Evolutionary conservation across 2,329 filamentous ascomycete genomes (phyloP), one percentile per base, ranked within the genome.

Genomic region (Botrytis aclada): DNA sequence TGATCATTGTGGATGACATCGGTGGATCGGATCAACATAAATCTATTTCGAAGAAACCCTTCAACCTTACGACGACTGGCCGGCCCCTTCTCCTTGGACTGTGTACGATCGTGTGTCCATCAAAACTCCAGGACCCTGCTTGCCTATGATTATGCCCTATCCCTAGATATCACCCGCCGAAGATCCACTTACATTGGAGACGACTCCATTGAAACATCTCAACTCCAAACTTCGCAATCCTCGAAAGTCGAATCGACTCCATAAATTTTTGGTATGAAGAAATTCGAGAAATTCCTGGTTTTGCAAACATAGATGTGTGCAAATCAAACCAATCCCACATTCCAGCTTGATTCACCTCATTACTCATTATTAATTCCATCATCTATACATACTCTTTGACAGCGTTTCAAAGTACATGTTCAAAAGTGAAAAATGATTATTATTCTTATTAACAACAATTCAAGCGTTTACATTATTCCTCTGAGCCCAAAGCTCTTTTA

Each of bases 401-500:
- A n/a, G n/a, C n/a, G n/a, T n/a, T n/a, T n/a, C n/a, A n/a, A n/a
- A n/a, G n/a, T n/a, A n/a, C n/a, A n/a, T n/a, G n/a, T n/a, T n/a
- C n/a, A n/a, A n/a, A n/a, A n/a, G n/a, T n/a, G n/a, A n/a, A n/a
- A n/a, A 54, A 54, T 54, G 51, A 22, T 54, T 54, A 34, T 34
- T 67, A 67, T 67, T 67, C 45, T 71, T 66, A 71, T 41, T 47
- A 39, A 54, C 54, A 67, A 37, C 25, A 54, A 67, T 72, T 72
- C 47, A 73, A 62, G 47, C 72, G 20, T 64, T 62, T 67, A 29
- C 7, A 45, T 62, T 45, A 39, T 20, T 51, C 73, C 78, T 80
- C 51, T 78, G 75, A 67, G 78, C 77, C 79, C 77, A 80, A 45
- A 84, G 75, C 73, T 81, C 79, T 75, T 84, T 82, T 61, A 89